A percentile compares a stretch with the other conserved stretches of the same genome.
These are phyloP conservation scores for Monosporascus ibericus DNA, from an alignment of 2,329 filamentous ascomycete genomes.

Conservation along the genomic window DNA sequence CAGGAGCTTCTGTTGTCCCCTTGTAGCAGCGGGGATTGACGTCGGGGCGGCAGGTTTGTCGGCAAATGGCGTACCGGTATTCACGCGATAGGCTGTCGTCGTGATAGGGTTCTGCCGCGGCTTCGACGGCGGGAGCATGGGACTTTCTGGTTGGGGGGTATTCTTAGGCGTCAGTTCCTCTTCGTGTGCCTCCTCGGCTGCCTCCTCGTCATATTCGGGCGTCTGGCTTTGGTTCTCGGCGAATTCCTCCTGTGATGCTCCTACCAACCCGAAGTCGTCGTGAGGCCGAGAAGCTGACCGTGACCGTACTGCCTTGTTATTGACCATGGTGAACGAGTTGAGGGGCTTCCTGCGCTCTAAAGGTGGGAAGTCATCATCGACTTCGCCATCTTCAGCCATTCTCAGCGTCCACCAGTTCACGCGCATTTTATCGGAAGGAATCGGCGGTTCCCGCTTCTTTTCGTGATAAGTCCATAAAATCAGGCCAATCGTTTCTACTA, in stretches of 20 bases:
- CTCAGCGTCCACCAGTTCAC: slow-evolving; percentile 78
- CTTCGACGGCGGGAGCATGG: slow-evolving; percentile 23
- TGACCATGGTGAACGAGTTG: slow-evolving; percentile 75
- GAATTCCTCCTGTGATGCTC: slow-evolving; percentile 63
- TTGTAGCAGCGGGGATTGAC: slow-evolving; percentile 36
- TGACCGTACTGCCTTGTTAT: slow-evolving; percentile 58
- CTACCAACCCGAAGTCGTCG: slow-evolving; percentile 76
- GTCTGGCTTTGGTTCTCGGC: slow-evolving; percentile 63
- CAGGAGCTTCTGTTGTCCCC: slow-evolving; percentile 64
- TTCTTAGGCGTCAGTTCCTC: slow-evolving; percentile 41
- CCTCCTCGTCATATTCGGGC: slow-evolving; percentile 56
- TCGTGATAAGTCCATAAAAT: slow-evolving; percentile 73
- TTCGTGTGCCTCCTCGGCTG: slow-evolving; percentile 28
- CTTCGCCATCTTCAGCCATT: slow-evolving; percentile 79
- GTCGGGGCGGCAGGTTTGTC: slow-evolving; percentile 48
- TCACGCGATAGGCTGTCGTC: slow-evolving; percentile 52
- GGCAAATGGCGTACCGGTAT: slow-evolving; percentile 39
- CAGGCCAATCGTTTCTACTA: slow-evolving; percentile 76
- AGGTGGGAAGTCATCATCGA: slow-evolving; percentile 79
- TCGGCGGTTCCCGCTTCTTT: slow-evolving; percentile 63
- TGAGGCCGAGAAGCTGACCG: slow-evolving; percentile 70
- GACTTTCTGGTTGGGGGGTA: slow-evolving; percentile 39
- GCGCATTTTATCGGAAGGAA: slow-evolving; percentile 61
- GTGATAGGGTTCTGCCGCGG: slow-evolving; percentile 53
- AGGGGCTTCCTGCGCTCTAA: slow-evolving; percentile 68